phyloP scores from a whole-genome alignment of 495 filamentous ascomycete genomes.

The Umbilicaria muhlenbergii region DNA sequence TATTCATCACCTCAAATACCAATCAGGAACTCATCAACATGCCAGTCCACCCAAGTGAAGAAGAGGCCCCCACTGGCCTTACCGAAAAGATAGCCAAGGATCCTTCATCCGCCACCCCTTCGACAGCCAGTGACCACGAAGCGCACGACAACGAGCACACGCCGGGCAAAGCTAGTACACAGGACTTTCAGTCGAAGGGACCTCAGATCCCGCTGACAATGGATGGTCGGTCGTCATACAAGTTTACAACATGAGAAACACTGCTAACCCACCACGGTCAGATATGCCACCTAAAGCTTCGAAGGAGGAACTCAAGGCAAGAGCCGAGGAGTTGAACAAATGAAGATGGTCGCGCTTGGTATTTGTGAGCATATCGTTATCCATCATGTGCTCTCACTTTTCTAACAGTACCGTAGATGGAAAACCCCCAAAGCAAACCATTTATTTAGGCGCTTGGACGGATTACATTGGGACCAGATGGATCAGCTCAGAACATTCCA shows the following conservation, averaged over 20 bases:
- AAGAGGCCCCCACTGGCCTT: constrained; percentile 17
- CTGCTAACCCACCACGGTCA: constrained; percentile 9
- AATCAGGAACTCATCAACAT: constrained; percentile 11
- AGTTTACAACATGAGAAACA: not conserved
- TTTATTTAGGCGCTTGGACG: no score
- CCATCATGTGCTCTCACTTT: no score
- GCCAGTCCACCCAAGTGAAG: constrained; percentile 26
- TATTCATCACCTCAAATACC: not conserved
- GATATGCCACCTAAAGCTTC: constrained; percentile 41
- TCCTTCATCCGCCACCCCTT: constrained; percentile 14
- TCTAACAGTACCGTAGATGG: no score
- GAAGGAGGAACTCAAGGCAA: constrained; percentile 52
- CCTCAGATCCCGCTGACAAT: constrained; percentile 24
- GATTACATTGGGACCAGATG: no score
- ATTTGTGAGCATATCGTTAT: no score
- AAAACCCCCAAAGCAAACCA: no score
- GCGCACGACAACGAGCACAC: constrained; percentile 12
- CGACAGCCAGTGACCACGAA: constrained; percentile 15
- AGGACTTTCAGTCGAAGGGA: constrained; percentile 27
- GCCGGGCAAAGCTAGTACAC: constrained; percentile 18
- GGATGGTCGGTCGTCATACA: constrained; percentile 19
- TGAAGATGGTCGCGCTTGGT: constrained; percentile 7
- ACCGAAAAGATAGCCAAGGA: constrained; percentile 18
- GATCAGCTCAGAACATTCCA: no score
- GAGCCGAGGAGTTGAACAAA: constrained; percentile 50